Evolutionary conservation across 2,329 filamentous ascomycete genomes (phyloP), one percentile per base, ranked within the genome.

Genomic region (Pseudogymnoascus sp.): DNA sequence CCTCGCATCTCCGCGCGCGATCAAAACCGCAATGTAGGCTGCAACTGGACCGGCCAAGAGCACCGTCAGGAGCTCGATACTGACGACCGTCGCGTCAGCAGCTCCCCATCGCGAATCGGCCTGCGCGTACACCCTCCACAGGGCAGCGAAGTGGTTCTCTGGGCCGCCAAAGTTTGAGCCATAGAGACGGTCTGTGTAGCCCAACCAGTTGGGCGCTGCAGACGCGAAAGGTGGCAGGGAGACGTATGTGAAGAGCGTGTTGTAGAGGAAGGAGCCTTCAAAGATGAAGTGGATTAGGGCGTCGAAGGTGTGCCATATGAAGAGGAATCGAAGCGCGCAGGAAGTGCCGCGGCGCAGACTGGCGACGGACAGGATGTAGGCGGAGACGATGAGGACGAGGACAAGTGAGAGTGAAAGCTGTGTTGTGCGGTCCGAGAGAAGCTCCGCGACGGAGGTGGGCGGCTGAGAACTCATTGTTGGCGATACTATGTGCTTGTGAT

Each of bases 241-340:
- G 12, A 58, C 37, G 8, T 65, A 85, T 66, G 81, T 81, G 80
- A 91, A 93, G 81, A 97, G 95, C 78, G 90, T 96, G 76, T 96
- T 90, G 80, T 91, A 97, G 22, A 97, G 84, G 75, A 91, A 97
- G 69, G 85, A 88, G 60, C 91, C 92, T 77, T 97, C 93, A 72
- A 97, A 88, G 72, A 91, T 79, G 74, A 95, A 85, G 77, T 99
- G 94, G 70, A 92, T 93, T 43, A 97, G 81, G 32, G 90, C 90
- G 74, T 97, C 92, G 76, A 96, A 95, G 37, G 90, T 82, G 77
- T 97, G 92, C 93, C 93, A 97, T 75, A 95, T 83, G 80, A 96
- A 96, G 65, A 97, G 85, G 71, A 89, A 77, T 64, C 91, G 90
- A 61, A 81, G 79, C 59, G 85, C 82, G 37, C 76, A 71, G 1